A percentile compares a stretch with the other conserved stretches of the same genome.
Evolutionary conservation across 306 rosid species (phyloP).

Genomic region (Abrus precatorius): DNA sequence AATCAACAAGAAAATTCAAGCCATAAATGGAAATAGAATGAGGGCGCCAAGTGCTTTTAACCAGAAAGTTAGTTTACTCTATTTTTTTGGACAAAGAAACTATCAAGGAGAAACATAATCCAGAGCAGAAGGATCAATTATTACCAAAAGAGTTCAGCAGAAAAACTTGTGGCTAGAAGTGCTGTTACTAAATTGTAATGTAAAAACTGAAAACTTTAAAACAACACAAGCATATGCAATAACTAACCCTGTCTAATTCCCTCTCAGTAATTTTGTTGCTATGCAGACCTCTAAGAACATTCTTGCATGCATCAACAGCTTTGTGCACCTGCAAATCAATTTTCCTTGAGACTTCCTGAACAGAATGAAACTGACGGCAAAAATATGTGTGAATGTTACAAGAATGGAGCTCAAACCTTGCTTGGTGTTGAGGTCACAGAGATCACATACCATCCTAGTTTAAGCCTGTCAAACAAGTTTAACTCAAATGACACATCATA

Average conservation of each 20-base stretch:
- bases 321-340: conserved; percentile 78
- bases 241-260: conserved; percentile 97
- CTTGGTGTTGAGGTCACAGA: conserved; percentile 97
- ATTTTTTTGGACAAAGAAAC: neutral
- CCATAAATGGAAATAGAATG: conserved; percentile 23
- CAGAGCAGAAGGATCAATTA: conserved; percentile 2
- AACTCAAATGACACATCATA: conserved; percentile 96
- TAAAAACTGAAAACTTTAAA: neutral
- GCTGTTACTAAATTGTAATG: conserved; percentile 29
- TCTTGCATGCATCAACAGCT: conserved; percentile 99
- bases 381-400: conserved; percentile 14
- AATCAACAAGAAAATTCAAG: conserved; percentile 18
- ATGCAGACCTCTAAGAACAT: conserved; percentile 92
- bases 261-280: conserved; percentile 88
- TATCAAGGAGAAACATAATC: conserved; percentile 16
- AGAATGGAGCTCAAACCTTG: conserved; percentile 73
- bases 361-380: conserved; percentile 38
- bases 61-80: conserved; percentile 22
- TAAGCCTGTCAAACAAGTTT: conserved; percentile 91
- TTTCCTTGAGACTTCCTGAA: conserved; percentile 41
- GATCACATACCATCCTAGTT: conserved; percentile 96
- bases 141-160: conserved; percentile 5
- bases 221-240: conserved; percentile 27
- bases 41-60: conserved; percentile 20
- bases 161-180: neutral